Conservation (phyloP, 306 rosid species). For the Ammopiptanthus mongolicus region DNA sequence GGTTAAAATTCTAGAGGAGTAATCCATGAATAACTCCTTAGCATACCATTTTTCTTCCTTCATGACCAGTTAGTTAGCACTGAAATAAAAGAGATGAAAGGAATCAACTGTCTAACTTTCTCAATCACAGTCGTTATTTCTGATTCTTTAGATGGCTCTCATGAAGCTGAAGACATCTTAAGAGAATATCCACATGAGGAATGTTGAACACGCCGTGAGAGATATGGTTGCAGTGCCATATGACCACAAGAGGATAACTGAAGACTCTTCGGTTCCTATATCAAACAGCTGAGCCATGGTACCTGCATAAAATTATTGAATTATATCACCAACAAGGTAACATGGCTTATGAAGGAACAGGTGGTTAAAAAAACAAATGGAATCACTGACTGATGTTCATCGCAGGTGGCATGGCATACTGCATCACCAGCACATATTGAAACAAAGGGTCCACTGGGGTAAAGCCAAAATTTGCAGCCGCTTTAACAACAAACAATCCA, state of each 20-base stretch:
- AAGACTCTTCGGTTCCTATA: slow-evolving; percentile 78
- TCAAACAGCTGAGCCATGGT: slow-evolving; percentile 78
- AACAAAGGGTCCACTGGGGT: slow-evolving; percentile 62
- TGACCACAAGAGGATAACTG: slow-evolving; percentile 73
- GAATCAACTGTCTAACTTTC: not conserved
- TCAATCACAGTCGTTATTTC: not conserved
- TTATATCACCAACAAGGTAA: not conserved
- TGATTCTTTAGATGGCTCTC: too few species aligned
- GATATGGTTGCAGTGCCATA: slow-evolving; percentile 54
- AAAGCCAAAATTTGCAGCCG: slow-evolving; percentile 44
- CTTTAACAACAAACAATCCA: slow-evolving; percentile 51
- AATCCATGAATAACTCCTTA: too few species aligned
- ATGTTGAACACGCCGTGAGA: slow-evolving; percentile 62
- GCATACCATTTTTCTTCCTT: too few species aligned
- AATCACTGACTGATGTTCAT: slow-evolving; percentile 59
- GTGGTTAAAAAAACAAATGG: too few species aligned
- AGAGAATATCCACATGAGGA: slow-evolving; percentile 47
- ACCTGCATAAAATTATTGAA: slow-evolving; percentile 32
- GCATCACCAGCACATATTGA: slow-evolving; percentile 59
- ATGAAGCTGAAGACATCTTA: not conserved
- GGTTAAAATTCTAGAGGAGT: too few species aligned
- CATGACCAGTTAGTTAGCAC: not conserved
- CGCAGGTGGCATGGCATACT: slow-evolving; percentile 79
- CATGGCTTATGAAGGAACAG: too few species aligned
- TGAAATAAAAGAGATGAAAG: not conserved